A percentile compares a stretch with the other conserved stretches of the same genome.
phyloP scores from a whole-genome alignment of 2,329 filamentous ascomycete genomes.

The Neonectria hederae region DNA sequence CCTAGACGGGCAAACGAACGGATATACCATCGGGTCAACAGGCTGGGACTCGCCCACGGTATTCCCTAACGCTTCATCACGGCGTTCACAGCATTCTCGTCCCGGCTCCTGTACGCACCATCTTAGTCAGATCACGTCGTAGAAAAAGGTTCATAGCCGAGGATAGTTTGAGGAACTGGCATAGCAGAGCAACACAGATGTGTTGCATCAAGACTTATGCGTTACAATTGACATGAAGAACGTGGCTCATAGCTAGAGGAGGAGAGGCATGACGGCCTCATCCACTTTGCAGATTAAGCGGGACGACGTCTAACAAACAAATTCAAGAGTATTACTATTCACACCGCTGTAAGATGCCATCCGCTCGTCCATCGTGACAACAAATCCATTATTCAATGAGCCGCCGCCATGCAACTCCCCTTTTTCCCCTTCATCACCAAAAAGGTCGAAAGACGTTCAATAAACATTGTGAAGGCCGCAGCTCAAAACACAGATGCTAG shows the following conservation, averaged over 20 bases:
- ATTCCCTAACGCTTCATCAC: not conserved
- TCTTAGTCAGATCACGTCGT: slow-evolving; percentile 39
- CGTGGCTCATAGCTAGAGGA: no score
- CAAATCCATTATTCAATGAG: no score
- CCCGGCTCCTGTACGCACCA: slow-evolving; percentile 37
- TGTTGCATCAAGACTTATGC: not conserved
- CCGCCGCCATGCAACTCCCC: not conserved
- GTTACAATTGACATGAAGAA: not conserved
- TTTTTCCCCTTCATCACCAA: not conserved
- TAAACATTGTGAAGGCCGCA: not conserved
- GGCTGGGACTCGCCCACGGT: not conserved
- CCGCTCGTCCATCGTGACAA: not conserved
- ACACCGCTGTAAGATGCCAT: not conserved
- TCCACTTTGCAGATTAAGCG: not conserved
- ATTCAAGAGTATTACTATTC: not conserved
- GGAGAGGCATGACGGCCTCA: not conserved
- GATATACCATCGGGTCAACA: no score
- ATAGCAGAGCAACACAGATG: not conserved
- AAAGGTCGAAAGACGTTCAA: not conserved
- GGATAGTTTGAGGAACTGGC: not conserved
- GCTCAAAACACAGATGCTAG: not conserved
- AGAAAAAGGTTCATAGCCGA: not conserved
- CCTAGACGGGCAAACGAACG: not conserved
- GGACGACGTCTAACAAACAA: not conserved
- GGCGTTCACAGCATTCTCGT: slow-evolving; percentile 2